These are phyloP conservation scores for Citeromyces siamensis DNA, from an alignment of 1,139 yeast genomes.

Conservation along the genomic window DNA sequence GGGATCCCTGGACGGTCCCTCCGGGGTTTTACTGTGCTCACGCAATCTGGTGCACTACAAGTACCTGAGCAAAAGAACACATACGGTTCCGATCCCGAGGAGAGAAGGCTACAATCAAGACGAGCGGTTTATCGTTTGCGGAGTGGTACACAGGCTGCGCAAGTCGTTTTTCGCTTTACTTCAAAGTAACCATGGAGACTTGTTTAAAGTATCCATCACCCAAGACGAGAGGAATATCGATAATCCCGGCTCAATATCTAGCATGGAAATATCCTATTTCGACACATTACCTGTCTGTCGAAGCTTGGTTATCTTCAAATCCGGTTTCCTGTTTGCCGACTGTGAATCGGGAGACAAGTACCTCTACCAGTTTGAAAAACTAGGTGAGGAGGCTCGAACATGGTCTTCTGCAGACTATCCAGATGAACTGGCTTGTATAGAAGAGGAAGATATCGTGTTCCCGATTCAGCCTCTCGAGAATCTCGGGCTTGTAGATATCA, in stretches of 20 bases:
- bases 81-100: conserved; percentile 39
- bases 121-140: conserved; percentile 33
- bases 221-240: conserved; percentile 23
- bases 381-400: conserved; percentile 39
- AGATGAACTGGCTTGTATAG: conserved; percentile 18
- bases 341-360: conserved; percentile 48
- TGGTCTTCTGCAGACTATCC: conserved; percentile 20
- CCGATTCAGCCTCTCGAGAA: conserved; percentile 33
- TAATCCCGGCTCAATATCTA: conserved; percentile 23
- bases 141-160: conserved; percentile 54
- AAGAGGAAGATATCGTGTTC: conserved; percentile 19
- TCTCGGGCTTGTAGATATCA: conserved; percentile 41
- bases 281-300: conserved; percentile 59
- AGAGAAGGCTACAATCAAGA: conserved; percentile 17
- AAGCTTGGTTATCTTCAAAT: conserved; percentile 46
- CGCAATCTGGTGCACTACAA: conserved; percentile 31
- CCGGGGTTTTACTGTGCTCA: conserved; percentile 44
- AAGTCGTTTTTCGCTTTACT: conserved; percentile 55
- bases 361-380: conserved; percentile 64
- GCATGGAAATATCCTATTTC: conserved; percentile 45
- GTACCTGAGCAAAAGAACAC: conserved; percentile 21
- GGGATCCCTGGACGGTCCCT: conserved; percentile 44
- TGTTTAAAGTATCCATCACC: conserved; percentile 54
- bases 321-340: conserved; percentile 69
- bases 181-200: conserved; percentile 64